Evolutionary conservation across 108 stramenopile species (phyloP).

Genomic region (Fragilariopsis cylindrus): DNA sequence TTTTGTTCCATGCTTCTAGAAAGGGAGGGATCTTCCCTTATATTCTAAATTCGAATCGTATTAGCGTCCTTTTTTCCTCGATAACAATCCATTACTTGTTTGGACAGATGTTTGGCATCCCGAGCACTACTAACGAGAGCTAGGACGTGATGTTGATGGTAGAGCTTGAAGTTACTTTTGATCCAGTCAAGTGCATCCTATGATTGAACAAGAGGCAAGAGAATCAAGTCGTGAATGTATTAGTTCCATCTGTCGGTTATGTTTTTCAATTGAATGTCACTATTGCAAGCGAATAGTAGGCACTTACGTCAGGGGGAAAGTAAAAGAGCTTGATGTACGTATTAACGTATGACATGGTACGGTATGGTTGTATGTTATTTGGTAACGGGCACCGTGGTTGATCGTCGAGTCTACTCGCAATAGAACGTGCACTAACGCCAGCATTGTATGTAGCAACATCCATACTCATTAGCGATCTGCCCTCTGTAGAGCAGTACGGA

Average conservation of each 20-base stretch:
- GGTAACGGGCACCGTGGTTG: conserved; percentile 35
- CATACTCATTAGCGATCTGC: conserved; percentile 93
- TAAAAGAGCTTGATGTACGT: conserved; percentile 92
- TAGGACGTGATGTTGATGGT: conserved; percentile 22
- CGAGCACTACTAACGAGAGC: conserved; percentile 19
- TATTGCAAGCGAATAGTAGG: too few relatives aligned
- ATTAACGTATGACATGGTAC: conserved; percentile 74
- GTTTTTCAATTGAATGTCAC: too few relatives aligned
- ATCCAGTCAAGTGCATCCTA: conserved; percentile 37
- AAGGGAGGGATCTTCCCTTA: neutral
- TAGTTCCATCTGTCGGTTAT: too few relatives aligned
- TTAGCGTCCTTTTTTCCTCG: neutral
- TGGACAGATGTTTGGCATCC: conserved; percentile 1
- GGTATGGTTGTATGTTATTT: conserved; percentile 22
- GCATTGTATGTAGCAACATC: conserved; percentile 81
- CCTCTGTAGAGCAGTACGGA: conserved; percentile 85
- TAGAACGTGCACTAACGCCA: conserved; percentile 45
- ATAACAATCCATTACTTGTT: conserved; percentile 1
- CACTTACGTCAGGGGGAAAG: conserved; percentile 75
- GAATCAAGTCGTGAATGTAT: too few relatives aligned
- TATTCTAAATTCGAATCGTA: neutral
- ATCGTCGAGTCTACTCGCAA: conserved; percentile 42
- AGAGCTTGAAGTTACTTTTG: conserved; percentile 22
- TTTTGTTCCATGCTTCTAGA: neutral
- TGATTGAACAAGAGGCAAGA: neutral